Evolutionary conservation across 768 basidiomycete genomes (phyloP).

Genomic region (Lactarius evosmus): DNA sequence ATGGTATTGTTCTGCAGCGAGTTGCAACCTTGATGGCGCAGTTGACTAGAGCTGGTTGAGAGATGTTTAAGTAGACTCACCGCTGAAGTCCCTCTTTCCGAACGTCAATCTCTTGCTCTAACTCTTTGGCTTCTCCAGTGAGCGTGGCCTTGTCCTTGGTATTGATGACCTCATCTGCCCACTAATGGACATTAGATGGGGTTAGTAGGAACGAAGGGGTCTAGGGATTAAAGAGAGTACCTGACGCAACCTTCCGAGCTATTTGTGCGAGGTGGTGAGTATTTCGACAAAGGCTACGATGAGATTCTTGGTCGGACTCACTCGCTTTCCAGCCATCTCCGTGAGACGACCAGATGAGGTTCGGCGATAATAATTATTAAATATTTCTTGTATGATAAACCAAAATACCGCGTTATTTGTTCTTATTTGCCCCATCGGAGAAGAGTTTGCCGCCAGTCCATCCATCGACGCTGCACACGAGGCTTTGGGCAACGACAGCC

Average conservation of each 20-base stretch:
- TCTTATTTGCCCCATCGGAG: not conserved
- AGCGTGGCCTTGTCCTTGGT: slow-evolving; percentile 76
- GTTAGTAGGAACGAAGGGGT: slow-evolving; percentile 8
- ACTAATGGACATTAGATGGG: slow-evolving; percentile 42
- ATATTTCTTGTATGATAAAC: not conserved
- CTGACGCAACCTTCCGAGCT: slow-evolving; percentile 80
- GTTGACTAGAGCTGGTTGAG: not conserved
- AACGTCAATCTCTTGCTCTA: slow-evolving; percentile 83
- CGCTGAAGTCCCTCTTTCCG: slow-evolving; percentile 67
- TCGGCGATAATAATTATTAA: not conserved
- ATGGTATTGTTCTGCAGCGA: slow-evolving; percentile 27
- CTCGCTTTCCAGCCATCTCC: slow-evolving; percentile 22
- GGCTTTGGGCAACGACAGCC: slow-evolving; percentile 6
- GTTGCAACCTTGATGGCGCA: slow-evolving; percentile 16
- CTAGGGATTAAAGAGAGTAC: slow-evolving; percentile 38
- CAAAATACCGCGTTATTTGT: slow-evolving; percentile 22
- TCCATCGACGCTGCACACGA: not conserved
- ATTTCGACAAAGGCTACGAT: not conserved
- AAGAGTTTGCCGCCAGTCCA: not conserved
- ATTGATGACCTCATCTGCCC: slow-evolving; percentile 88
- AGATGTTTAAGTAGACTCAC: slow-evolving; percentile 42
- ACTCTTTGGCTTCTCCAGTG: slow-evolving; percentile 73
- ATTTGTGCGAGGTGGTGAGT: not conserved
- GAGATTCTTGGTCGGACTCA: not conserved
- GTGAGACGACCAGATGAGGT: not conserved